These are phyloP conservation scores for Cyclotella kingstonii DNA, from an alignment of 108 stramenopile genomes.

Conservation along the genomic window DNA sequence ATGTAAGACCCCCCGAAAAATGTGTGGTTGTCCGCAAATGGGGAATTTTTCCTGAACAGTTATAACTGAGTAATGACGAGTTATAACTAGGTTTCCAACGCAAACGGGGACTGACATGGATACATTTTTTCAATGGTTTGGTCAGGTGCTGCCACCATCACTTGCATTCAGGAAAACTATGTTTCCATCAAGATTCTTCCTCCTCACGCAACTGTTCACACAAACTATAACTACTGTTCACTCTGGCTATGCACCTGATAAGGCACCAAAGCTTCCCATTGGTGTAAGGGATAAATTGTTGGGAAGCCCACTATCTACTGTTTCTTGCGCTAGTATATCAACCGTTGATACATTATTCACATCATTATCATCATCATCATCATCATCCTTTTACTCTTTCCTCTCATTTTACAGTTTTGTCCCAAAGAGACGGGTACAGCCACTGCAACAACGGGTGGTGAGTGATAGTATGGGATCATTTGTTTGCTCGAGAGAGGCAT, in stretches of 20 bases:
- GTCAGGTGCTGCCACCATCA: conserved; percentile 59
- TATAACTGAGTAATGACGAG: no score
- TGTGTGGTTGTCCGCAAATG: no score
- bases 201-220: neutral
- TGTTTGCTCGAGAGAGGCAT: neutral
- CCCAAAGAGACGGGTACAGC: conserved; percentile 64
- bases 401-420: conserved; percentile 45
- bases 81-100: no score
- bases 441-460: conserved; percentile 80
- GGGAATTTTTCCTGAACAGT: no score
- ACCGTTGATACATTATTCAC: neutral
- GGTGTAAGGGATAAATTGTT: conserved; percentile 1
- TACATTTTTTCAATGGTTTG: conserved; percentile 68
- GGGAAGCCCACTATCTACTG: neutral
- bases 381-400: neutral
- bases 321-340: neutral
- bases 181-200: neutral
- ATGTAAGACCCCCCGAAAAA: no score
- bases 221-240: neutral
- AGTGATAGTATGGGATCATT: conserved; percentile 7
- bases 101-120: no score
- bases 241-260: conserved; percentile 14
- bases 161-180: conserved; percentile 14
- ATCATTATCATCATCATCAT: neutral
- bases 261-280: conserved; percentile 8